Conservation (phyloP, 2,329 filamentous ascomycete species). For the Colletotrichum sp. region DNA sequence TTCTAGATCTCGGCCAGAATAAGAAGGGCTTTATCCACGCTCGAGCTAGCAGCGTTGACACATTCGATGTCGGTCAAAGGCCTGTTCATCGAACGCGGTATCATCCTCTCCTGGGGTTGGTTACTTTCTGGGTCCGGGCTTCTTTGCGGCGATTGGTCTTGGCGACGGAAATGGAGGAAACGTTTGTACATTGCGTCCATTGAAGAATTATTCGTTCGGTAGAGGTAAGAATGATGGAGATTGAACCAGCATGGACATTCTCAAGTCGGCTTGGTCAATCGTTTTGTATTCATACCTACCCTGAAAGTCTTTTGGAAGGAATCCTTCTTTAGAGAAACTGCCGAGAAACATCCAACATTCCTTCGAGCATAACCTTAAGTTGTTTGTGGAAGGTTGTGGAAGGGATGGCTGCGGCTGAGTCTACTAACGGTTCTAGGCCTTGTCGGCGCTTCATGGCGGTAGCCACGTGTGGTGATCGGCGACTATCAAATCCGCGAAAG, state of each 20-base stretch:
- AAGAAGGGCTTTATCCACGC: background rate
- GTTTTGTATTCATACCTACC: background rate
- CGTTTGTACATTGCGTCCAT: background rate
- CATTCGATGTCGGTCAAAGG: background rate
- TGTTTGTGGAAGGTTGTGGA: background rate
- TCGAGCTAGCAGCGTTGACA: background rate
- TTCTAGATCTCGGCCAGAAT: background rate
- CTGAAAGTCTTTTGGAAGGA: too few species aligned
- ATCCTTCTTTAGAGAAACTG: background rate
- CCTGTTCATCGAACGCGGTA: background rate
- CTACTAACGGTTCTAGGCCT: background rate
- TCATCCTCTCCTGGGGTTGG: background rate
- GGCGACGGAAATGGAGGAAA: background rate
- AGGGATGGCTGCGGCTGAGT: background rate
- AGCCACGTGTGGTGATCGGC: background rate
- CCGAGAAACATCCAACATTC: background rate
- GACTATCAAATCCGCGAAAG: background rate
- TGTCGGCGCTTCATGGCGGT: background rate
- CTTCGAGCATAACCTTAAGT: background rate
- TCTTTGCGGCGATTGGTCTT: background rate
- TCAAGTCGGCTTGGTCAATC: background rate
- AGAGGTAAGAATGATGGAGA: background rate
- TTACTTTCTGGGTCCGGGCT: background rate
- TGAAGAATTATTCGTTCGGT: background rate
- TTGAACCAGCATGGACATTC: background rate